Evolutionary conservation across 2,329 filamentous ascomycete genomes (phyloP), one percentile per base, ranked within the genome.

Genomic region (Pseudogymnoascus sp.): DNA sequence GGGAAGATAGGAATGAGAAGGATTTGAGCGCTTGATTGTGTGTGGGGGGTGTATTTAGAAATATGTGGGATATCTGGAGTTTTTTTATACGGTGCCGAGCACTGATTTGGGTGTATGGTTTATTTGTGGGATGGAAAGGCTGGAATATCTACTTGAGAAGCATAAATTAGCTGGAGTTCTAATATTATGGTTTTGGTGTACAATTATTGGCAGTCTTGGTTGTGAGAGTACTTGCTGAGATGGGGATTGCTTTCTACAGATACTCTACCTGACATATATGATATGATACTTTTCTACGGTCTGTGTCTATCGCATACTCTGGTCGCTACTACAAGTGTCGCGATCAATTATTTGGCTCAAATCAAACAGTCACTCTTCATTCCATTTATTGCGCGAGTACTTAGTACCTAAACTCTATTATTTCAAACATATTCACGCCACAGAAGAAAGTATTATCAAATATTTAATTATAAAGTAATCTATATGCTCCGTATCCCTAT

Each of bases 401-500:
- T 21, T 44, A 5, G 16, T 4, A 12, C 21, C 3, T 21, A 42
- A 21, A 44, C 11, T 14, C 1, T 44, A 23, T 14, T 23, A 23
- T 25, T 23, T 23, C 21, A 42, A 21, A 47, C 25, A 25, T 28
- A 31, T n/a, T n/a, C 14, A 53, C 7, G 10, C 1, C 7, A 14
- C 12, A 1, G 12, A 50, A 31, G 14, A 50, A 1, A 25, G 5
- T 53, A 31, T n/a, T 16, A 28, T 31, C 14, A 53, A 53, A 53
- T 53, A 53, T 23, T 53, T n/a, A 50, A 50, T 31, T 53, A 53
- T 16, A 53, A 47, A n/a, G 42, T 53, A 53, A 16, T 53, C 44
- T 53, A 53, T 16, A 53, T 53, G 44, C 44, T 31, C 44, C 44
- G 44, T 53, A 53, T 53, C 44, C 6, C 44, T 14, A 14, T n/a